A percentile compares a stretch with the other conserved stretches of the same genome.
phyloP scores from a whole-genome alignment of 345 rosid species.

The Litchi chinensis region DNA sequence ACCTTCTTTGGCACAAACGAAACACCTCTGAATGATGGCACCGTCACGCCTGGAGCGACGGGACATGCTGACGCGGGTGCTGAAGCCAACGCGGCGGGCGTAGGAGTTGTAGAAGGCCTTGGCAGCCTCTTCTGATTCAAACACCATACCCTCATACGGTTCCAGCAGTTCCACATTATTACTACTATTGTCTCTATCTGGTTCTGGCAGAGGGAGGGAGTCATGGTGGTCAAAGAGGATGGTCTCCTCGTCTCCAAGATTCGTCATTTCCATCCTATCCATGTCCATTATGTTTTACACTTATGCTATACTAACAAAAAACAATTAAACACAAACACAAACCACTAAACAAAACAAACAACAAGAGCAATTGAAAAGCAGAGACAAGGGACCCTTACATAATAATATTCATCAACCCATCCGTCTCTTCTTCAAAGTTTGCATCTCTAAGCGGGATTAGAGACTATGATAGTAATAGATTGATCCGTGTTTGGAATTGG shows the following conservation, averaged over 20 bases:
- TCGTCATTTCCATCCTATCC: constrained; percentile 21
- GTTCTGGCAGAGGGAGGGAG: constrained; percentile 3
- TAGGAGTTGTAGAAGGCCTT: constrained; percentile 46
- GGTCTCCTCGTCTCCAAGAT: constrained; percentile 27
- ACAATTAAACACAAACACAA: too few species aligned
- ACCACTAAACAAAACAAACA: too few species aligned
- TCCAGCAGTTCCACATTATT: constrained; percentile 20
- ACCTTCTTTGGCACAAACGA: constrained; percentile 47
- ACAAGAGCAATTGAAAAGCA: not conserved
- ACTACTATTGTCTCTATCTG: constrained; percentile 15
- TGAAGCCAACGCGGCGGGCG: constrained; percentile 47
- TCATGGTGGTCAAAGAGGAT: not conserved
- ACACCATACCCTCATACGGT: constrained; percentile 45
- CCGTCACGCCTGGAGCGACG: constrained; percentile 50
- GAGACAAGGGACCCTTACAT: not conserved
- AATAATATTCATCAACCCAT: not conserved
- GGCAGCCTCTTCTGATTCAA: constrained; percentile 49
- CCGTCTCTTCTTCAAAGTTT: not conserved
- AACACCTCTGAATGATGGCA: constrained; percentile 43
- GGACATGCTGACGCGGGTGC: constrained; percentile 46
- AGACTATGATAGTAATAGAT: too few species aligned
- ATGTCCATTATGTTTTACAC: too few species aligned
- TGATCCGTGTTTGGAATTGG: not conserved
- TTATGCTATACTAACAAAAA: too few species aligned
- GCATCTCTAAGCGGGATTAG: not conserved